These are phyloP conservation scores for Akanthomyces muscarius DNA, from an alignment of 2,329 filamentous ascomycete species.

Conservation along the genomic window DNA sequence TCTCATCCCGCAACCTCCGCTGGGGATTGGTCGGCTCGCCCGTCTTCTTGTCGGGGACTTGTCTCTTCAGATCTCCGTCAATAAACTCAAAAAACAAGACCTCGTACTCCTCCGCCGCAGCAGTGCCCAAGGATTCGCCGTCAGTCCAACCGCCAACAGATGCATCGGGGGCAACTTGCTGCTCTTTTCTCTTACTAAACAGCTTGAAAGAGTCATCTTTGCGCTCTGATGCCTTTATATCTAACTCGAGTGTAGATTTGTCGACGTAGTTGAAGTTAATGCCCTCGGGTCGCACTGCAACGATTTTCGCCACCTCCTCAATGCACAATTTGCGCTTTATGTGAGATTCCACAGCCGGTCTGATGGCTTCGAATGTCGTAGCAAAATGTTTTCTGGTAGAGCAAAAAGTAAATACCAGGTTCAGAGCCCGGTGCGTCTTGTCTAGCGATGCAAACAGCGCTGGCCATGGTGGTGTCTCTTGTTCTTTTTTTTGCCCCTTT, in stretches of 20 bases:
- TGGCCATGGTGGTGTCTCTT: slow-evolving; percentile 59
- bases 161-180: slow-evolving; percentile 49
- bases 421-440: slow-evolving; percentile 77
- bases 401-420: slow-evolving; percentile 92
- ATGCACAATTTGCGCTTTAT: slow-evolving; percentile 66
- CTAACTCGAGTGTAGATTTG: slow-evolving; percentile 75
- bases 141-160: slow-evolving; percentile 56
- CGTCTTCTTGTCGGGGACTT: slow-evolving; percentile 68
- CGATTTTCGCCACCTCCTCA: slow-evolving; percentile 79
- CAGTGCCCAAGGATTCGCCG: slow-evolving; percentile 37
- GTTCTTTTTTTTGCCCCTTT: slow-evolving; percentile 16
- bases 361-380: slow-evolving; percentile 88
- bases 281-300: slow-evolving; percentile 69
- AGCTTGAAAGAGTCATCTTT: slow-evolving; percentile 57
- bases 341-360: slow-evolving; percentile 77
- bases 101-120: slow-evolving; percentile 46
- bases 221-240: slow-evolving; percentile 63
- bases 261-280: slow-evolving; percentile 86
- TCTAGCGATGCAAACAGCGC: slow-evolving; percentile 67
- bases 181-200: slow-evolving; percentile 43
- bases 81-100: slow-evolving; percentile 89
- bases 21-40: slow-evolving; percentile 66
- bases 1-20: slow-evolving; percentile 68
- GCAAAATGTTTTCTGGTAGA: slow-evolving; percentile 87
- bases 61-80: slow-evolving; percentile 83